These are phyloP conservation scores for Leccinum arenicola DNA, from an alignment of 768 basidiomycete species.

Conservation along the genomic window DNA sequence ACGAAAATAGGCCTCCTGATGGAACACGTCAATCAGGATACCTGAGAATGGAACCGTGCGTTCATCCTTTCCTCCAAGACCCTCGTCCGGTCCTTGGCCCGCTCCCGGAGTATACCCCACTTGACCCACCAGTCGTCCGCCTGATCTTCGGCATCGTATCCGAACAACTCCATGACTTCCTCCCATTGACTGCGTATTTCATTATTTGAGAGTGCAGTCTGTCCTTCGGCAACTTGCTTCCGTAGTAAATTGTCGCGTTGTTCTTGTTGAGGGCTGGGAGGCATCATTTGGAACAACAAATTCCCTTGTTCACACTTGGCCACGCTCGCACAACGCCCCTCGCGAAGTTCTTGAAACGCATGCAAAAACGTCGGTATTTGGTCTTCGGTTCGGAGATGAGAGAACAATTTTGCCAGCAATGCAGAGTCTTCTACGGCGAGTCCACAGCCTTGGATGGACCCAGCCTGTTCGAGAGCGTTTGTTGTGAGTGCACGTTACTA, in stretches of 20 bases:
- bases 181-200: slow-evolving; percentile 42
- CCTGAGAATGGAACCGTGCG: neutral
- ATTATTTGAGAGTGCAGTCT: slow-evolving; percentile 36
- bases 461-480: slow-evolving; percentile 39
- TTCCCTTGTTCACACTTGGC: slow-evolving; percentile 45
- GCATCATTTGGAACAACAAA: slow-evolving; percentile 43
- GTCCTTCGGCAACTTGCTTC: slow-evolving; percentile 43
- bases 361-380: slow-evolving; percentile 51
- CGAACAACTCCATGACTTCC: slow-evolving; percentile 46
- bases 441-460: slow-evolving; percentile 48
- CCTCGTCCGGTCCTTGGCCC: slow-evolving; percentile 27
- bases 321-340: slow-evolving; percentile 47
- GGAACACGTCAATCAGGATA: neutral
- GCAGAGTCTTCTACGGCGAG: slow-evolving; percentile 63
- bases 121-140: slow-evolving; percentile 67
- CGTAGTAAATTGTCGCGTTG: slow-evolving; percentile 43
- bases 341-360: slow-evolving; percentile 58
- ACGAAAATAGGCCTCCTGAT: neutral
- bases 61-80: slow-evolving; percentile 19
- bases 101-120: slow-evolving; percentile 47
- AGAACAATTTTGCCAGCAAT: slow-evolving; percentile 57
- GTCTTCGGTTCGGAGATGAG: slow-evolving; percentile 42
- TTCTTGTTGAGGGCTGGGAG: slow-evolving; percentile 42
- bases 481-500: neutral
- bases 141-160: slow-evolving; percentile 51